These are phyloP conservation scores for Arachis stenosperma DNA, from an alignment of 306 rosid genomes.

Conservation along the genomic window DNA sequence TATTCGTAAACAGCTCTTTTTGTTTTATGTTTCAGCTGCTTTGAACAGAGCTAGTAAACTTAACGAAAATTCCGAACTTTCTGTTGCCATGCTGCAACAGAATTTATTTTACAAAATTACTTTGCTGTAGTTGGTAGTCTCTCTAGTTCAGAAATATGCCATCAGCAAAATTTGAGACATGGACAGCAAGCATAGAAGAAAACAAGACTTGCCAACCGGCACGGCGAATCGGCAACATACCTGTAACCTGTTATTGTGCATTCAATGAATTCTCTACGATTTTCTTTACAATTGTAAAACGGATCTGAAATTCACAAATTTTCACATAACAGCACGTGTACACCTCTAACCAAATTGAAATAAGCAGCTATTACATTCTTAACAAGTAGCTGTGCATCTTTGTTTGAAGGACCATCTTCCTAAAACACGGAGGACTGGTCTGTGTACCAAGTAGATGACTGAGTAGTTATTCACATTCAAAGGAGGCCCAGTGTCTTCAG, in stretches of 20 bases:
- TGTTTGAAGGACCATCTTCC: slow-evolving; percentile 34
- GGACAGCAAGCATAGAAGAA: slow-evolving; percentile 13
- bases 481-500: slow-evolving; percentile 88
- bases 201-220: slow-evolving; percentile 24
- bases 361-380: slow-evolving; percentile 34
- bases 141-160: not conserved
- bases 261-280: slow-evolving; percentile 36
- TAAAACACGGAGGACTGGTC: slow-evolving; percentile 38
- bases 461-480: slow-evolving; percentile 44
- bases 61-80: no score
- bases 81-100: no score
- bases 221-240: slow-evolving; percentile 28
- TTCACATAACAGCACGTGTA: slow-evolving; percentile 41
- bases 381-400: slow-evolving; percentile 34
- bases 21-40: no score
- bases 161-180: slow-evolving; percentile 2
- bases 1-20: no score
- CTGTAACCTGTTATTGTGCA: slow-evolving; percentile 41
- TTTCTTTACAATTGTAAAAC: slow-evolving; percentile 45
- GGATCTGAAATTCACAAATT: slow-evolving; percentile 39
- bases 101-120: no score
- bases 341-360: slow-evolving; percentile 42
- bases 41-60: no score
- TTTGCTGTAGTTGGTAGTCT: no score
- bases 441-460: slow-evolving; percentile 37